These are phyloP conservation scores for Pascua guehoae DNA, from an alignment of 1,284 basidiomycete genomes.

Conservation along the genomic window DNA sequence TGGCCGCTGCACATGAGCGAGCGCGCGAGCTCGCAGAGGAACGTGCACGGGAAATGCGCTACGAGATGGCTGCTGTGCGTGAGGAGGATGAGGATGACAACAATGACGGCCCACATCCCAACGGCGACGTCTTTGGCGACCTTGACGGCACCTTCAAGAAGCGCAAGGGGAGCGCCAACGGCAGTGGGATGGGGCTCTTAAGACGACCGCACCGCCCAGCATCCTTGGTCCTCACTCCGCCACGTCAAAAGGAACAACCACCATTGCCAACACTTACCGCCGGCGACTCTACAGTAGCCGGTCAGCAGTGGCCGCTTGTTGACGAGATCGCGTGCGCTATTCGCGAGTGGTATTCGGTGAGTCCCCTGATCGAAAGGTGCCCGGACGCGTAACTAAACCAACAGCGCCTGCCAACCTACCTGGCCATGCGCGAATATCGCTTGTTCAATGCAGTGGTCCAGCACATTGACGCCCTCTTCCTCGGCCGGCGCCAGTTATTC, in stretches of 20 bases:
- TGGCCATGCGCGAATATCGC: slow-evolving; percentile 81
- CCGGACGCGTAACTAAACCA: slow-evolving; percentile 9
- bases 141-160: neutral
- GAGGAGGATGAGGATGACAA: slow-evolving; percentile 68
- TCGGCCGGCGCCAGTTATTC: slow-evolving; percentile 82
- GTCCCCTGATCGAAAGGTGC: slow-evolving; percentile 5
- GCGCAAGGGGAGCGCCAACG: slow-evolving; percentile 3
- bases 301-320: slow-evolving; percentile 78
- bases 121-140: slow-evolving; percentile 1
- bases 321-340: slow-evolving; percentile 96
- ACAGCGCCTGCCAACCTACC: slow-evolving; percentile 75
- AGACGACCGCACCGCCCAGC: slow-evolving; percentile 28
- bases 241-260: slow-evolving; percentile 65
- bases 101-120: neutral
- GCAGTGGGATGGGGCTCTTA: neutral
- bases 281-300: slow-evolving; percentile 82
- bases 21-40: slow-evolving; percentile 32
- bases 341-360: slow-evolving; percentile 86
- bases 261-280: slow-evolving; percentile 89
- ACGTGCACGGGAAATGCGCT: slow-evolving; percentile 16
- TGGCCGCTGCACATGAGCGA: slow-evolving; percentile 57
- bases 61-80: slow-evolving; percentile 60
- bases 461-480: slow-evolving; percentile 86
- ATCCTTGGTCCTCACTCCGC: slow-evolving; percentile 27
- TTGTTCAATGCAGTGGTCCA: slow-evolving; percentile 82